Conservation (phyloP, 1,139 yeast species). For the Hyphopichia burtonii region DNA sequence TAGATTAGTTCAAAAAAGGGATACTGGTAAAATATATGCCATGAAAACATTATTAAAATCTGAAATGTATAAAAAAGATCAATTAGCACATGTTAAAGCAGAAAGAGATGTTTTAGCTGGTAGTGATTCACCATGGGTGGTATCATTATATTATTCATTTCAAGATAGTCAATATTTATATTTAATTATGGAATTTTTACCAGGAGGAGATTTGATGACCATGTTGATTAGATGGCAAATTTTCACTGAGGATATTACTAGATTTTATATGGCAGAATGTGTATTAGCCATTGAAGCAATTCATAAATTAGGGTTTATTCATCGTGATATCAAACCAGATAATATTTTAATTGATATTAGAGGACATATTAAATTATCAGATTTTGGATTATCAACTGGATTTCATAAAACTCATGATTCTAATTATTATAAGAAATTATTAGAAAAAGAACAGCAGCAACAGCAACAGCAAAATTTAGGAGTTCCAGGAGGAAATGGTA, state of each 20-base stretch:
- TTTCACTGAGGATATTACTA: constrained; percentile 78
- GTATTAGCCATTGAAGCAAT: constrained; percentile 81
- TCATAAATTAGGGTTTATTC: constrained; percentile 77
- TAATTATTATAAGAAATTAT: constrained; percentile 67
- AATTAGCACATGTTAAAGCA: constrained; percentile 80
- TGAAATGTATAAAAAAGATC: constrained; percentile 83
- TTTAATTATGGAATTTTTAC: constrained; percentile 79
- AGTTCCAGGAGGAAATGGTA: constrained; percentile 18
- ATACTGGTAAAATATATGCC: constrained; percentile 81
- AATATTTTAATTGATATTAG: constrained; percentile 76
- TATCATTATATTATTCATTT: constrained; percentile 74
- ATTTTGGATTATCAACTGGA: constrained; percentile 83
- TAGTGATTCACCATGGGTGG: constrained; percentile 87
- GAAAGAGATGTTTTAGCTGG: constrained; percentile 86
- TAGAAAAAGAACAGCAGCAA: constrained; percentile 56
- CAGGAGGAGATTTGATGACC: constrained; percentile 87
- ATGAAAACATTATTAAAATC: constrained; percentile 78
- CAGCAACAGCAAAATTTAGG: constrained; percentile 12
- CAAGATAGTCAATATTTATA: constrained; percentile 76
- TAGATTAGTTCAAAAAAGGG: constrained; percentile 75
- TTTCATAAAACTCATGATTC: constrained; percentile 85
- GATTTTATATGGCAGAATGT: constrained; percentile 86
- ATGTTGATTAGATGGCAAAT: constrained; percentile 87
- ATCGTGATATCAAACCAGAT: constrained; percentile 79
- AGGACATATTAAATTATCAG: constrained; percentile 77